phyloP scores from a whole-genome alignment of 148 eudicot species.

The Amaranthus cruentus region DNA sequence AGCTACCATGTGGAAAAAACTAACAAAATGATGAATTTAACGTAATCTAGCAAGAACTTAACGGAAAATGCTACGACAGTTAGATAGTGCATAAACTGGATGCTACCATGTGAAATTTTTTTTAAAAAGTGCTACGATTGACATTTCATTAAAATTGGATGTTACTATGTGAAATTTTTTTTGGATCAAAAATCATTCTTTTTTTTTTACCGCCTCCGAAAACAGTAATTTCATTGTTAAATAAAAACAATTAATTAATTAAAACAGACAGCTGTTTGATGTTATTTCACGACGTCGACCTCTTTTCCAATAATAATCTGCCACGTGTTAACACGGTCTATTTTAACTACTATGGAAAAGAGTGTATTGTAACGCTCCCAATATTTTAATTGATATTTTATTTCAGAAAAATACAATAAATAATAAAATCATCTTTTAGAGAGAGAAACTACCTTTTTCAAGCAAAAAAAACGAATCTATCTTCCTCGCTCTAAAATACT shows the following conservation, averaged over 20 bases:
- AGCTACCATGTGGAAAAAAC: no score
- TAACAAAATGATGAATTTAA: no score
- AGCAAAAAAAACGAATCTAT: conserved; percentile 35
- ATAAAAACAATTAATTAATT: background rate
- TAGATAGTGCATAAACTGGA: no score
- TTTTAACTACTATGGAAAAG: no score
- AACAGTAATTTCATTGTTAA: background rate
- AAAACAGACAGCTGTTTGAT: conserved; percentile 10
- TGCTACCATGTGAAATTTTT: no score
- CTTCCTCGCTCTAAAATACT: conserved; percentile 32
- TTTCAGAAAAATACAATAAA: background rate
- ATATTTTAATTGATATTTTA: no score
- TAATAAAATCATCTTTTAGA: conserved; percentile 18
- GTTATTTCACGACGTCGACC: conserved; percentile 13
- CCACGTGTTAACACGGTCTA: conserved; percentile 9
- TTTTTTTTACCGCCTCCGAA: background rate
- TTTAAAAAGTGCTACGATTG: no score
- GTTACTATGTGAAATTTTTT: no score
- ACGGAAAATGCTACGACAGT: no score
- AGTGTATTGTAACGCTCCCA: no score
- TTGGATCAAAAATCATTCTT: background rate
- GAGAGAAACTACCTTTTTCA: conserved; percentile 21
- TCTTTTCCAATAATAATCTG: background rate
- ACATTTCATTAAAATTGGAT: no score
- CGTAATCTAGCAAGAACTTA: no score